These are phyloP conservation scores for Colletotrichum cuscutae DNA, from an alignment of 2,329 filamentous ascomycete species.

Conservation along the genomic window DNA sequence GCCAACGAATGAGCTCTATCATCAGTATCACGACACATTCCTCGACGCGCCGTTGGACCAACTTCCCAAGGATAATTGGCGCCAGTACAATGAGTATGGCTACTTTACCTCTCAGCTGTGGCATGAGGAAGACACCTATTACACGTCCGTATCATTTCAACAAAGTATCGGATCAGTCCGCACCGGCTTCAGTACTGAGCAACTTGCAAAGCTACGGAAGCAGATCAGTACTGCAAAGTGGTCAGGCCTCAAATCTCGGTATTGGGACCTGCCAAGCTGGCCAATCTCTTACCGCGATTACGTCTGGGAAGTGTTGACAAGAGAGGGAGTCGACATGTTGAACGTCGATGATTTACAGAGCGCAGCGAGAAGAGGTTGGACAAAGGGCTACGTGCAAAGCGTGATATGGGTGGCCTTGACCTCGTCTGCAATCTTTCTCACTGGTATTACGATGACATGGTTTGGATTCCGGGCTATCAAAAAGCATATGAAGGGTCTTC, in stretches of 20 bases:
- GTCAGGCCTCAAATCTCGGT: constrained; percentile 65
- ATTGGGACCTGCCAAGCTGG: constrained; percentile 71
- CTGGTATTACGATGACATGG: background rate
- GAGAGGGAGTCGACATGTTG: constrained; percentile 67
- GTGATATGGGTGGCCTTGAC: background rate
- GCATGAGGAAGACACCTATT: constrained; percentile 56
- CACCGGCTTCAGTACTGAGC: constrained; percentile 53
- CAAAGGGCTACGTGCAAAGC: background rate
- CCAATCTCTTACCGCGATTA: constrained; percentile 62
- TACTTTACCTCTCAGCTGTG: background rate
- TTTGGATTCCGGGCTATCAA: background rate
- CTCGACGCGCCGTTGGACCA: constrained; percentile 71
- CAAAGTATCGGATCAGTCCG: constrained; percentile 61
- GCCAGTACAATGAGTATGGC: background rate
- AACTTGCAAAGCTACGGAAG: constrained; percentile 53
- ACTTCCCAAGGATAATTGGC: constrained; percentile 36
- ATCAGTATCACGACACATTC: constrained; percentile 68
- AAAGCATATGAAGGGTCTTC: background rate
- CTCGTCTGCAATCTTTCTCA: background rate
- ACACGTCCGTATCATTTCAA: constrained; percentile 70
- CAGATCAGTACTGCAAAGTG: constrained; percentile 61
- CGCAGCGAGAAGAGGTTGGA: background rate
- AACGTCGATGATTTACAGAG: constrained; percentile 68
- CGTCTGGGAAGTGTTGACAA: constrained; percentile 64
- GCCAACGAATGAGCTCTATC: constrained; percentile 57